Conservation (phyloP, 2,329 filamentous ascomycete genomes). For the Penicillium sp. region DNA sequence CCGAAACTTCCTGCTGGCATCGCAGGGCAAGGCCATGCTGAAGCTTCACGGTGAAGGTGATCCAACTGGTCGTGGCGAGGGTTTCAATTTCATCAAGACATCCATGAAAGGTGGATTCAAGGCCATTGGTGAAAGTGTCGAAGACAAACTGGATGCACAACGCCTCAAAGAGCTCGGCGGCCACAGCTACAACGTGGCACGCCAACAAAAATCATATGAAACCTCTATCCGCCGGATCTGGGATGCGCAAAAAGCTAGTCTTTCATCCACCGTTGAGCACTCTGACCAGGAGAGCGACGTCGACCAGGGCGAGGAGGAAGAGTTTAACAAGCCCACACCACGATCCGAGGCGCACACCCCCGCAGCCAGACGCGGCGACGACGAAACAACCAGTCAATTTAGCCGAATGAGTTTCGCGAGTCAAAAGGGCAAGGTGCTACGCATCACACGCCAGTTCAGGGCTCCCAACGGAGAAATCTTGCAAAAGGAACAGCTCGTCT, state of each 20-base stretch:
- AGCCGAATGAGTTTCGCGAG: conserved; percentile 66
- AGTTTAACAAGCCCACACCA: conserved; percentile 53
- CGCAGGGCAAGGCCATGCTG: conserved; percentile 93
- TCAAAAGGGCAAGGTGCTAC: conserved; percentile 63
- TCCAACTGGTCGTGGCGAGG: conserved; percentile 85
- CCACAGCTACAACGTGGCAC: conserved; percentile 95
- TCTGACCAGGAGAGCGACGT: conserved; percentile 68
- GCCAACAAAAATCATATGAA: conserved; percentile 87
- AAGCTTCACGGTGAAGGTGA: conserved; percentile 91
- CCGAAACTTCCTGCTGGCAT: conserved; percentile 92
- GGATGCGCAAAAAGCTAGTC: conserved; percentile 75
- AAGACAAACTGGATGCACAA: conserved; percentile 79
- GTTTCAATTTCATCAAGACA: conserved; percentile 94
- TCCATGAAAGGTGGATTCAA: conserved; percentile 99
- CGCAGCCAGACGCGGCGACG: conserved; percentile 49
- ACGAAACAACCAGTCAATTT: conserved; percentile 77
- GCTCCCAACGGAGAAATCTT: conserved; percentile 62
- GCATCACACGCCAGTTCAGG: conserved; percentile 65
- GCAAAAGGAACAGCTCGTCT: conserved; percentile 57
- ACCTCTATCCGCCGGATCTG: conserved; percentile 88
- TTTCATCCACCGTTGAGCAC: conserved; percentile 68
- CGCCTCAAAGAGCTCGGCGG: conserved; percentile 65
- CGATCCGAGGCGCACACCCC: conserved; percentile 63
- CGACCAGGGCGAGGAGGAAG: conserved; percentile 48
- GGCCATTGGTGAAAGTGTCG: conserved; percentile 79